phyloP scores from a whole-genome alignment of 2,329 filamentous ascomycete genomes.

The Neocucurbitaria cava region DNA sequence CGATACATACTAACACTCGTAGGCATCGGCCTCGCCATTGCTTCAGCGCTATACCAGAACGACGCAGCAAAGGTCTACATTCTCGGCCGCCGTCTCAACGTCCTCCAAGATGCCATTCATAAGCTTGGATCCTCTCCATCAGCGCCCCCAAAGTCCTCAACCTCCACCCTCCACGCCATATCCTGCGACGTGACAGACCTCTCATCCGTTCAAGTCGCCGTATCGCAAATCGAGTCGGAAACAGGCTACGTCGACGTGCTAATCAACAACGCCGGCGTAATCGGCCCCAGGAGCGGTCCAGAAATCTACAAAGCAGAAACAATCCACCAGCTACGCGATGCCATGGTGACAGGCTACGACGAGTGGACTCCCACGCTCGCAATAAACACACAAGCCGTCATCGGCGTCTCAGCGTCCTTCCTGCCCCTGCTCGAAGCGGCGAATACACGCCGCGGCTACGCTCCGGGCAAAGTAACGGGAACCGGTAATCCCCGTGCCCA shows the following conservation, averaged over 20 bases:
- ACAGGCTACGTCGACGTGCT: slow-evolving; percentile 59
- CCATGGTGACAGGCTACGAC: slow-evolving; percentile 44
- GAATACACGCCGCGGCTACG: slow-evolving; percentile 53
- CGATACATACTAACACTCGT: slow-evolving; percentile 6
- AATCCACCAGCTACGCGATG: slow-evolving; percentile 54
- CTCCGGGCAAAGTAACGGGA: slow-evolving; percentile 40
- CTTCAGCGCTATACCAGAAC: slow-evolving; percentile 51
- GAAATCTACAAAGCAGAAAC: slow-evolving; percentile 52
- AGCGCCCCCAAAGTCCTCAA: slow-evolving; percentile 24
- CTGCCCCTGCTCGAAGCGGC: slow-evolving; percentile 54
- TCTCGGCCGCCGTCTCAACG: slow-evolving; percentile 52
- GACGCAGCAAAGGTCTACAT: slow-evolving; percentile 55
- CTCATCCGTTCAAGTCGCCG: slow-evolving; percentile 50
- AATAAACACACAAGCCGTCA: slow-evolving; percentile 55
- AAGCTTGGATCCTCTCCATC: slow-evolving; percentile 42
- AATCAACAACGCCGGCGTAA: slow-evolving; percentile 60
- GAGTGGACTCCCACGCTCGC: slow-evolving; percentile 48
- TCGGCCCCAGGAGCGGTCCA: slow-evolving; percentile 52
- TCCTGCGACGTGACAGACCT: slow-evolving; percentile 54
- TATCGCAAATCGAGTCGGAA: slow-evolving; percentile 52
- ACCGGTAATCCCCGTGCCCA: slow-evolving; percentile 32
- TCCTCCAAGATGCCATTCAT: slow-evolving; percentile 50
- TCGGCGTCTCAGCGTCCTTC: slow-evolving; percentile 54
- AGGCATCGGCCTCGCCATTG: slow-evolving; percentile 51
- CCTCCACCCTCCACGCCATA: slow-evolving; percentile 47